Percentiles rank a stretch among this genome's conserved stretches.
These are phyloP conservation scores for Daldinia eschscholtzii DNA, from an alignment of 2,329 filamentous ascomycete species.

Conservation along the genomic window DNA sequence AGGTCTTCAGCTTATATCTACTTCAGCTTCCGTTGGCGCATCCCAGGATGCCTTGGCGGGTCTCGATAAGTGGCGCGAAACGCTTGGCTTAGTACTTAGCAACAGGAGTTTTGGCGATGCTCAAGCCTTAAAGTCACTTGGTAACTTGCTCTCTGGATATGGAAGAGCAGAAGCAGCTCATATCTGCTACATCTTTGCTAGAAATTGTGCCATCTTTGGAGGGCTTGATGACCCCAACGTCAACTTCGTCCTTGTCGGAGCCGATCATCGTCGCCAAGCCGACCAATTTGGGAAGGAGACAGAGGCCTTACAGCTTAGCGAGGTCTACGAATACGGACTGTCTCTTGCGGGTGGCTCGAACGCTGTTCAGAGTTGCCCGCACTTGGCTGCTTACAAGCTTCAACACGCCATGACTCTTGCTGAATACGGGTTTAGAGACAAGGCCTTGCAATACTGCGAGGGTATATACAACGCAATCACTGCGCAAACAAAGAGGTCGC, in stretches of 20 bases:
- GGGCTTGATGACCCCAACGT: slow-evolving; percentile 85
- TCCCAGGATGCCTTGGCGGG: slow-evolving; percentile 83
- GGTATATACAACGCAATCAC: slow-evolving; percentile 81
- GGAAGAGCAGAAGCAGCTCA: slow-evolving; percentile 92
- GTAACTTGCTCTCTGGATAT: slow-evolving; percentile 85
- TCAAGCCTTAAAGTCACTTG: slow-evolving; percentile 82
- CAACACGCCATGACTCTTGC: slow-evolving; percentile 87
- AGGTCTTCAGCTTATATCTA: slow-evolving; percentile 90
- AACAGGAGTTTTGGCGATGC: slow-evolving; percentile 87
- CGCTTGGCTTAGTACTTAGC: slow-evolving; percentile 84
- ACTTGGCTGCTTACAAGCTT: slow-evolving; percentile 91
- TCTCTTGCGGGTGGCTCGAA: slow-evolving; percentile 74
- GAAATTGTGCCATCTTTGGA: slow-evolving; percentile 76
- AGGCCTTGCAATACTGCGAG: slow-evolving; percentile 93
- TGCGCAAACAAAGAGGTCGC: slow-evolving; percentile 84
- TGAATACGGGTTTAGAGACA: slow-evolving; percentile 83
- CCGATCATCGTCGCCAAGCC: slow-evolving; percentile 79
- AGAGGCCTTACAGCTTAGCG: slow-evolving; percentile 91
- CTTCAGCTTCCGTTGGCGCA: slow-evolving; percentile 70
- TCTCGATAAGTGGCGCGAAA: slow-evolving; percentile 94
- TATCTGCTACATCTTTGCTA: slow-evolving; percentile 91
- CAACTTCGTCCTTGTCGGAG: slow-evolving; percentile 86
- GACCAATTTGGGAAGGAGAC: slow-evolving; percentile 82
- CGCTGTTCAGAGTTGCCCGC: slow-evolving; percentile 73
- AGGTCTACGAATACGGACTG: slow-evolving; percentile 92